Evolutionary conservation across 225 moss, liverwort and hornwort genomes (phyloP), one percentile per base, ranked within the genome.

Genomic region (Marchantia polymorpha): DNA sequence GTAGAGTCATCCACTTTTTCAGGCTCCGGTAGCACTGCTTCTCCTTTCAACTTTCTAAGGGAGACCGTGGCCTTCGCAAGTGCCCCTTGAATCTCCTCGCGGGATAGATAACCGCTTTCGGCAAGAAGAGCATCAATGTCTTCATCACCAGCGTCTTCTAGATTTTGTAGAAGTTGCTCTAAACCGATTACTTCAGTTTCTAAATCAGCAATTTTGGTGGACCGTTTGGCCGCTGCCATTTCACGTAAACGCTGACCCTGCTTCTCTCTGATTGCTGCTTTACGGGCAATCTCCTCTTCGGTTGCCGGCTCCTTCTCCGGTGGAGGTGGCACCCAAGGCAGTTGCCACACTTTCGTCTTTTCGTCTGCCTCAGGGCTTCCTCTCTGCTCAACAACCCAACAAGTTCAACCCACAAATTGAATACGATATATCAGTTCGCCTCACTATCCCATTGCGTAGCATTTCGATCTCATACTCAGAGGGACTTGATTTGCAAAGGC

Each of bases 181-280:
- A 96, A 81, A 55, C 92, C 93, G 83, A 90, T 83, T 25, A 94
- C 86, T 85, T 96, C 92, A 27, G 88, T 88, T 75, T 94, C 96
- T 79, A 96, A 85, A 81, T 94, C 92, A 58, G 90, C 91, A 51
- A 96, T 94, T 92, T 96, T 96, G 14, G 96, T 88, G 85, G 91
- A 90, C 50, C 94, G 92, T 80, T 96, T 96, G 14, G 96, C 94
- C 81, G 93, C 92, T 50, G 96, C 96, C 96, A 96, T 96, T 46
- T 96, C 94, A 10, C 96, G 90, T 78, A 96, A 84, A 76, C 96
- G 91, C 80, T 96, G 96, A 30, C 96, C 96, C 83, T 91, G 91
- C 82, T 91, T 96, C 83, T 94, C 94, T 85, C 83, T 92, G 27
- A 94, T 93, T 75, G 96, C 96, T 76, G 96, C 96, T 89, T 91